These are phyloP conservation scores for Chlorella sorokiniana DNA, from an alignment of 139 green algal species.

Conservation along the genomic window DNA sequence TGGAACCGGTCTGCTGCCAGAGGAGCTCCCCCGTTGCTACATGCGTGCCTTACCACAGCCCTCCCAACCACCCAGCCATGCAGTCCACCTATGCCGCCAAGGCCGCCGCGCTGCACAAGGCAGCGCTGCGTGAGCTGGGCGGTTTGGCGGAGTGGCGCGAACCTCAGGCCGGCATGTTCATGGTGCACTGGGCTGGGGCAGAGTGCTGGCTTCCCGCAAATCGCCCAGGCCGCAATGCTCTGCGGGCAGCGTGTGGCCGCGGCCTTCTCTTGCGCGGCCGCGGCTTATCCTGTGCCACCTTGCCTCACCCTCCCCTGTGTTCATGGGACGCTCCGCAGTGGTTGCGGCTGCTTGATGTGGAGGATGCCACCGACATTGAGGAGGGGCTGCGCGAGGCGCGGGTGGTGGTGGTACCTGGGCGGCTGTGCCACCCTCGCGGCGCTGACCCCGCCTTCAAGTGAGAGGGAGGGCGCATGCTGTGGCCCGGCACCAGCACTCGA, in stretches of 20 bases:
- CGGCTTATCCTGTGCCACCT: too few species aligned
- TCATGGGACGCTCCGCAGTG: slow-evolving; percentile 9
- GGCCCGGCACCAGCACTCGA: background rate
- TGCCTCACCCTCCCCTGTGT: too few species aligned
- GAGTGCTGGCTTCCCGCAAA: background rate
- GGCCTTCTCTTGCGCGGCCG: too few species aligned
- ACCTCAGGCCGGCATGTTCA: slow-evolving; percentile 37
- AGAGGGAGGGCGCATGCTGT: background rate
- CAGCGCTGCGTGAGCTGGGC: slow-evolving; percentile 7
- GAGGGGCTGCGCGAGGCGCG: slow-evolving; percentile 24
- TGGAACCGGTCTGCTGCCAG: too few species aligned
- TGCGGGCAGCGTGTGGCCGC: too few species aligned
- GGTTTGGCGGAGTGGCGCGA: background rate
- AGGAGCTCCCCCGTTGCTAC: too few species aligned
- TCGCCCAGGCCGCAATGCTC: too few species aligned
- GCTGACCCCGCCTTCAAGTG: background rate
- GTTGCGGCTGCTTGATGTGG: slow-evolving; percentile 26
- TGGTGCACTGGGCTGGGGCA: background rate
- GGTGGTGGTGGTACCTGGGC: slow-evolving; percentile 44
- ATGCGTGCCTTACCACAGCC: background rate
- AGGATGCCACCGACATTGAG: slow-evolving; percentile 29
- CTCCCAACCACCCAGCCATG: slow-evolving; percentile 6
- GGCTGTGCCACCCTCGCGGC: background rate
- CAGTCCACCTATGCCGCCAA: slow-evolving; percentile 41
- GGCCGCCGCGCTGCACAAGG: slow-evolving; percentile 15